Conservation (phyloP, 352 stramenopile species). For the Phytopythium helicoides region DNA sequence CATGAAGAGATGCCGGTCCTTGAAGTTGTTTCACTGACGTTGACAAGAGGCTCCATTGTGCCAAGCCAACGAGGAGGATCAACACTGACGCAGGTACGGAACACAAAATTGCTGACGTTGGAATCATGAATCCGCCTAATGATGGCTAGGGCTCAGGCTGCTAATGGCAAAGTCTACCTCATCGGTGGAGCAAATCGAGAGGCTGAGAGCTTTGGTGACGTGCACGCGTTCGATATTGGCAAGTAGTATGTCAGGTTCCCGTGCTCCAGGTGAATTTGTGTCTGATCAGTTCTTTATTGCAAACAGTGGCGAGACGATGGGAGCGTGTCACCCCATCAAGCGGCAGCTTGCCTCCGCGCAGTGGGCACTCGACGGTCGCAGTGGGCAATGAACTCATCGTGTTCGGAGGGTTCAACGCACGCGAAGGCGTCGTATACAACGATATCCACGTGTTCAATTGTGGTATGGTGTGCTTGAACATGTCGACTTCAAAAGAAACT, state of each 20-base stretch:
- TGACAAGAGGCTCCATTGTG: constrained; percentile 5
- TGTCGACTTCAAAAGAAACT: no score
- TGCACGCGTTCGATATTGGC: constrained; percentile 57
- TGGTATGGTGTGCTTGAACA: no score
- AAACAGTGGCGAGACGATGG: constrained; percentile 20
- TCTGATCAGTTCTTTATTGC: neutral
- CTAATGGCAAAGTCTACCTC: constrained; percentile 39
- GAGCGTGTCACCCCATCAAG: constrained; percentile 10
- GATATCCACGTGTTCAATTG: constrained; percentile 48
- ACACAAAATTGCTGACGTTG: no score
- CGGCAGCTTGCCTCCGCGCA: constrained; percentile 38
- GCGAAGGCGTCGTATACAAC: constrained; percentile 44
- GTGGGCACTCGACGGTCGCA: constrained; percentile 55
- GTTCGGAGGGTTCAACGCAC: constrained; percentile 61
- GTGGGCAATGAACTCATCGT: constrained; percentile 41
- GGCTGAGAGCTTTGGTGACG: constrained; percentile 48
- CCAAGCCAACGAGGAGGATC: constrained; percentile 40
- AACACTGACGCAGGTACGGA: constrained; percentile 45
- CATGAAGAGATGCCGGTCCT: neutral
- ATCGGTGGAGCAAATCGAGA: constrained; percentile 62
- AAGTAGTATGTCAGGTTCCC: neutral
- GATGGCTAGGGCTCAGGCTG: neutral
- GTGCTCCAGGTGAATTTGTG: no score
- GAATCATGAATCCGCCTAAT: no score
- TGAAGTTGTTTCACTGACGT: constrained; percentile 3